These are phyloP conservation scores for Xerocomus nothofagi DNA, from an alignment of 1,284 basidiomycete genomes.

Conservation along the genomic window DNA sequence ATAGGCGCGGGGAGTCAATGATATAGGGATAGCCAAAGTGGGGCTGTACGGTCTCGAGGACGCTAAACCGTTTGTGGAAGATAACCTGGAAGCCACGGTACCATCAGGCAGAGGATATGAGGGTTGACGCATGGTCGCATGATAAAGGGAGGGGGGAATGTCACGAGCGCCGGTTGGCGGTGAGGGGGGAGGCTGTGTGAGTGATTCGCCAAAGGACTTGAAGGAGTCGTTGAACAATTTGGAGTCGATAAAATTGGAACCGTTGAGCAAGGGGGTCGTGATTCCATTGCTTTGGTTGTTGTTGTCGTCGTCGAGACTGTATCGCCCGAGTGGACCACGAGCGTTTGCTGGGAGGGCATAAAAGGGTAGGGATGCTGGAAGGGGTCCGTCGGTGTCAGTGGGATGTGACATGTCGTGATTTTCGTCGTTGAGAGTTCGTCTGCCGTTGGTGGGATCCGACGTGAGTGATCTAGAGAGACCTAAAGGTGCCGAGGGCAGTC, in stretches of 20 bases:
- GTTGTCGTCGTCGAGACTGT: constrained; percentile 47
- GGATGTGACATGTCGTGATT: constrained; percentile 18
- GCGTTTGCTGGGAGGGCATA: constrained; percentile 43
- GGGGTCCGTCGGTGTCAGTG: constrained; percentile 33
- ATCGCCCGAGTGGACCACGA: constrained; percentile 49
- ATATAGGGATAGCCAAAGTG: constrained; percentile 49
- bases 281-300: constrained; percentile 26
- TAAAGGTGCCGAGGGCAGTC: constrained; percentile 6
- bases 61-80: constrained; percentile 40
- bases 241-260: constrained; percentile 30
- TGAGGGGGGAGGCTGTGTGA: constrained; percentile 25
- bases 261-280: constrained; percentile 36
- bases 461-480: constrained; percentile 15
- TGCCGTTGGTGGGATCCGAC: constrained; percentile 19
- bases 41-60: constrained; percentile 57
- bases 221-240: constrained; percentile 33
- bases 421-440: constrained; percentile 27
- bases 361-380: constrained; percentile 38
- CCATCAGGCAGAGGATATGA: constrained; percentile 42
- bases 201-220: constrained; percentile 31
- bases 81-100: constrained; percentile 35
- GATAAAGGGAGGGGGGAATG: constrained; percentile 32
- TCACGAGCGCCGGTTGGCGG: constrained; percentile 32
- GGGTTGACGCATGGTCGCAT: constrained; percentile 47
- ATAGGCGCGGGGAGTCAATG: constrained; percentile 63